Percentiles rank a stretch among this genome's conserved stretches.
phyloP scores from a whole-genome alignment of 2,329 filamentous ascomycete genomes.

The Trichoderma guizhouense region DNA sequence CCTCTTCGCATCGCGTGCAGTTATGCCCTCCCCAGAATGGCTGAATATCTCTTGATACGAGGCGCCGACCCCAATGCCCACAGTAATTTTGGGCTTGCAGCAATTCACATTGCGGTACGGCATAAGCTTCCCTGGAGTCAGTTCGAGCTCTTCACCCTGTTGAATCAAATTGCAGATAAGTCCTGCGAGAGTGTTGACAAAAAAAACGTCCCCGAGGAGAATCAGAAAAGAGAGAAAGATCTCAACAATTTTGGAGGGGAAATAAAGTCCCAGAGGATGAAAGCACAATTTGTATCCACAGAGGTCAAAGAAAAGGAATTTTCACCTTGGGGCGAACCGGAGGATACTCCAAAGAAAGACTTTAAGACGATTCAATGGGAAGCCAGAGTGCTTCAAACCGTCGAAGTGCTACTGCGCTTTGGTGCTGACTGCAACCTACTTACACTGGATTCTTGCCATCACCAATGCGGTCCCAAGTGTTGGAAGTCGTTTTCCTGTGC shows the following conservation, averaged over 20 bases:
- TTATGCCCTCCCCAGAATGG: constrained; percentile 15
- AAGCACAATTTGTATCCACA: background rate
- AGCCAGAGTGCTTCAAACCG: background rate
- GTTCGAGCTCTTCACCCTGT: background rate
- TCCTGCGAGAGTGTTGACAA: background rate
- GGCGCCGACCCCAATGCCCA: constrained; percentile 15
- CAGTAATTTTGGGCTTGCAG: background rate
- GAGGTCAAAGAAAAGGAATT: background rate
- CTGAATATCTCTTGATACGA: background rate
- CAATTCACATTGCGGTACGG: constrained; percentile 12
- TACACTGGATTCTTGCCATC: background rate
- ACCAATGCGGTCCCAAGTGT: constrained; percentile 2
- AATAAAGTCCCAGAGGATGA: background rate
- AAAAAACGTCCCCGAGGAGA: background rate
- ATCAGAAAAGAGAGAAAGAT: background rate
- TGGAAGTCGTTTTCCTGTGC: constrained; percentile 16
- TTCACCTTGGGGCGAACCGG: background rate
- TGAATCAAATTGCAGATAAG: background rate
- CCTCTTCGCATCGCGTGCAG: constrained; percentile 17
- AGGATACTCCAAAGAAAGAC: background rate
- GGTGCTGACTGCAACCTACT: constrained; percentile 10
- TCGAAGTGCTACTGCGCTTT: background rate
- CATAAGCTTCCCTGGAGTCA: background rate
- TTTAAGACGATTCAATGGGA: background rate
- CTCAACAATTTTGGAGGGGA: background rate